These are phyloP conservation scores for Colletotrichum truncatum DNA, from an alignment of 2,329 filamentous ascomycete species.

Conservation along the genomic window DNA sequence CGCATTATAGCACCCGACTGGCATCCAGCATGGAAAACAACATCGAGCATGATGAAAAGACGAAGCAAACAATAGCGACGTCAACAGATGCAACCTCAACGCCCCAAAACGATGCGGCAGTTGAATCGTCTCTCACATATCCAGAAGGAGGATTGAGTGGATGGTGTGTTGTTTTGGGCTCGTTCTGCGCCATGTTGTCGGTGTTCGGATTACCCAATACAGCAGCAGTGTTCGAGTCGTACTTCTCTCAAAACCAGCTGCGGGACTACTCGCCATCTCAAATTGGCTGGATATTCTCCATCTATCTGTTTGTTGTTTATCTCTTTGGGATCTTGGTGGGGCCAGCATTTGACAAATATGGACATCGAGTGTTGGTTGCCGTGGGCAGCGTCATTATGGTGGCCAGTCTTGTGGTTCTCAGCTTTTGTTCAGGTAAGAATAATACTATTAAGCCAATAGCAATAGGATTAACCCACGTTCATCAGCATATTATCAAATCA, in stretches of 20 bases:
- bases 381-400: slow-evolving; percentile 71
- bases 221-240: slow-evolving; percentile 82
- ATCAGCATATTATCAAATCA: slow-evolving; percentile 82
- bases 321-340: slow-evolving; percentile 87
- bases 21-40: neutral
- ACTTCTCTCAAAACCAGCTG: slow-evolving; percentile 78
- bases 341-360: slow-evolving; percentile 86
- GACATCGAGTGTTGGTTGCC: slow-evolving; percentile 75
- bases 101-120: neutral
- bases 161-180: slow-evolving; percentile 86
- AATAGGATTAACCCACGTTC: slow-evolving; percentile 6
- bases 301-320: slow-evolving; percentile 85
- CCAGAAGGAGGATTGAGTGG: slow-evolving; percentile 83
- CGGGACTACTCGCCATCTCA: slow-evolving; percentile 70
- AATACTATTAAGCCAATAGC: neutral
- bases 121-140: neutral
- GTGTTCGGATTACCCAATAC: slow-evolving; percentile 75
- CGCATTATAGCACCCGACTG: too few species aligned
- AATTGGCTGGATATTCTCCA: slow-evolving; percentile 86
- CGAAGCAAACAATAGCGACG: neutral
- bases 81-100: neutral
- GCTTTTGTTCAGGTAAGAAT: slow-evolving; percentile 70
- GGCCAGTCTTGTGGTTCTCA: slow-evolving; percentile 72
- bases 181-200: slow-evolving; percentile 70
- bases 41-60: neutral